Evolutionary conservation across 2,329 filamentous ascomycete genomes (phyloP).

Genomic region (Penicillium palitans): DNA sequence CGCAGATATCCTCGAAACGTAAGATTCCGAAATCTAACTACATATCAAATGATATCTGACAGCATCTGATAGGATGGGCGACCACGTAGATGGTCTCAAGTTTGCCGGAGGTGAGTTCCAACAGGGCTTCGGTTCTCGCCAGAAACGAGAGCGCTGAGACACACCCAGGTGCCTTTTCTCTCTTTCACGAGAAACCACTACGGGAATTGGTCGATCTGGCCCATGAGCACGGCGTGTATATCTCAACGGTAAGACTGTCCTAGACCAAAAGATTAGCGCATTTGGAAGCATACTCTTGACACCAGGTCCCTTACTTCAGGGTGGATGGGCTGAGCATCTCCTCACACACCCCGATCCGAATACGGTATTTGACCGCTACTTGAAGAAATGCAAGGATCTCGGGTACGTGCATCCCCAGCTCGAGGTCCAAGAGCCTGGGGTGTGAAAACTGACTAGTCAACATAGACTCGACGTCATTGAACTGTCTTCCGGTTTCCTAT

Average conservation of each 20-base stretch:
- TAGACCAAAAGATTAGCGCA: neutral
- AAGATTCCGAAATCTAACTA: constrained; percentile 15
- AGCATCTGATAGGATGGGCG: constrained; percentile 47
- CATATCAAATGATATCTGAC: neutral
- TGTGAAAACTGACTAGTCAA: constrained; percentile 2
- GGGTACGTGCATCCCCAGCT: constrained; percentile 33
- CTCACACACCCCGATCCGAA: constrained; percentile 50
- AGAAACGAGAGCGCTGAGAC: neutral
- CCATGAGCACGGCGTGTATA: constrained; percentile 53
- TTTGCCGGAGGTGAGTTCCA: constrained; percentile 49
- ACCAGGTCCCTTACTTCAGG: constrained; percentile 31
- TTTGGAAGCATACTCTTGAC: neutral
- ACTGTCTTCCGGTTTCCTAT: constrained; percentile 55
- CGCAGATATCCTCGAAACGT: constrained; percentile 56
- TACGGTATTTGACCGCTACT: constrained; percentile 53
- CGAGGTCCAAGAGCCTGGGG: neutral
- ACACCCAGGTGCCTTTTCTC: constrained; percentile 49
- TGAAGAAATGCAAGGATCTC: constrained; percentile 54
- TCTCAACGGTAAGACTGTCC: constrained; percentile 48
- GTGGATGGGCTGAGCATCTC: constrained; percentile 57
- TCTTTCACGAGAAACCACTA: constrained; percentile 50
- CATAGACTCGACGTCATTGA: constrained; percentile 57
- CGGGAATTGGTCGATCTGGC: constrained; percentile 53
- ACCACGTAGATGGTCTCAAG: constrained; percentile 57
- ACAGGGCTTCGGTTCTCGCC: neutral